Evolutionary conservation across 306 rosid species (phyloP).

Genomic region (Argentina anserina): DNA sequence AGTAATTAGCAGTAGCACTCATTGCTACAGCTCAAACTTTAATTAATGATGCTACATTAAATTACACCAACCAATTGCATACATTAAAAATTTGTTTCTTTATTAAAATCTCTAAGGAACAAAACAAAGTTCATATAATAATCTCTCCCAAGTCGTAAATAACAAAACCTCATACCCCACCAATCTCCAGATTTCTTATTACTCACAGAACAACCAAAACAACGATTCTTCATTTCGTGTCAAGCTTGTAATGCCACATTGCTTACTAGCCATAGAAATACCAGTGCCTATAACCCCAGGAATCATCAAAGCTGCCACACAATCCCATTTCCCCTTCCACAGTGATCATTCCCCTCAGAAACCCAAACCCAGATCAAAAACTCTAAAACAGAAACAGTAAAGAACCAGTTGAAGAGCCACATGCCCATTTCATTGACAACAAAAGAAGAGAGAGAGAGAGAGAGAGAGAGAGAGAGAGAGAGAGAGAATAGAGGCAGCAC

Average conservation of each 20-base stretch:
- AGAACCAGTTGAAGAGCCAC: conserved; percentile 11
- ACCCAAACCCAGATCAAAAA: neutral
- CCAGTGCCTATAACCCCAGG: conserved; percentile 4
- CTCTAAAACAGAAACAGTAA: neutral
- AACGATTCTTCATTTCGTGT: conserved; percentile 11
- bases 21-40: neutral
- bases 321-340: neutral
- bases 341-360: conserved; percentile 1
- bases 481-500: neutral
- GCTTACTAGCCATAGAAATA: neutral
- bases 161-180: conserved; percentile 17
- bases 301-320: neutral
- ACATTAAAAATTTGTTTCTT: neutral
- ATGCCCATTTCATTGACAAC: conserved; percentile 12
- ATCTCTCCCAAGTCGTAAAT: neutral
- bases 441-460: neutral
- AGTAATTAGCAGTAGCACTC: neutral
- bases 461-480: neutral
- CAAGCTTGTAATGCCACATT: conserved; percentile 23
- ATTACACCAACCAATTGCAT: conserved; percentile 2
- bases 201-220: conserved; percentile 8
- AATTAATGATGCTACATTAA: conserved; percentile 1
- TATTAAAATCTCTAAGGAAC: neutral
- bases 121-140: conserved; percentile 7
- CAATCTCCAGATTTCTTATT: conserved; percentile 18